phyloP scores from a whole-genome alignment of 2,329 filamentous ascomycete species.

The Cytospora leucostoma region DNA sequence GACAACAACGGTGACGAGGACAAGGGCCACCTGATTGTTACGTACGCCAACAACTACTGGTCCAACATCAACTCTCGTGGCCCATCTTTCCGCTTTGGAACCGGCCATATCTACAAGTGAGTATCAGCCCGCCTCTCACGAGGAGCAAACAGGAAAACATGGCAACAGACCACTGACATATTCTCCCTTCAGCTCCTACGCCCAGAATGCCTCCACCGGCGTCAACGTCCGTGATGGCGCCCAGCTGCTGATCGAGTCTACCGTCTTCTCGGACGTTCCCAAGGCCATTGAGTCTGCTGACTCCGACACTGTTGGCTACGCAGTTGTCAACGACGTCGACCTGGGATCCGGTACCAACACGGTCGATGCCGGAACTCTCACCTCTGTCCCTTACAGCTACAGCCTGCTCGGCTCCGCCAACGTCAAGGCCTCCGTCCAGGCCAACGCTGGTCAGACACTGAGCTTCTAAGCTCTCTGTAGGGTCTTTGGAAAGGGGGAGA shows the following conservation, averaged over 20 bases:
- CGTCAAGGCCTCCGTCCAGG: constrained; percentile 47
- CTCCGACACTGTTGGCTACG: constrained; percentile 45
- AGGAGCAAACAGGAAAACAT: background rate
- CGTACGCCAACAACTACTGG: constrained; percentile 67
- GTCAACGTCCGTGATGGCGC: constrained; percentile 60
- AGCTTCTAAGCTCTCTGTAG: constrained; percentile 33
- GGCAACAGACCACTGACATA: constrained; percentile 32
- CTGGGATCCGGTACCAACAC: constrained; percentile 49
- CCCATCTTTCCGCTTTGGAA: constrained; percentile 67
- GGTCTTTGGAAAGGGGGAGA: background rate
- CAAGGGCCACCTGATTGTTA: constrained; percentile 62
- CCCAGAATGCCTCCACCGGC: constrained; percentile 44
- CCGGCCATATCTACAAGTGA: constrained; percentile 53
- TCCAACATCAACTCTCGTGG: constrained; percentile 63
- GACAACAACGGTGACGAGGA: constrained; percentile 61
- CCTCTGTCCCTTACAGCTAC: constrained; percentile 56
- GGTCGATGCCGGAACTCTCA: constrained; percentile 53
- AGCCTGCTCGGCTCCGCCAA: constrained; percentile 50
- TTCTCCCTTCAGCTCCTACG: constrained; percentile 51
- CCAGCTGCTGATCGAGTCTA: constrained; percentile 61
- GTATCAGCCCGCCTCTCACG: background rate
- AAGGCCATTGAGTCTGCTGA: constrained; percentile 42
- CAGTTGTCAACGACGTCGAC: constrained; percentile 44
- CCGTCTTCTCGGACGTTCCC: constrained; percentile 46
- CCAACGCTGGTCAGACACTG: constrained; percentile 43